A percentile compares a stretch with the other conserved stretches of the same genome.
phyloP scores from a whole-genome alignment of 1,284 basidiomycete species.

The Thelephora terrestris region DNA sequence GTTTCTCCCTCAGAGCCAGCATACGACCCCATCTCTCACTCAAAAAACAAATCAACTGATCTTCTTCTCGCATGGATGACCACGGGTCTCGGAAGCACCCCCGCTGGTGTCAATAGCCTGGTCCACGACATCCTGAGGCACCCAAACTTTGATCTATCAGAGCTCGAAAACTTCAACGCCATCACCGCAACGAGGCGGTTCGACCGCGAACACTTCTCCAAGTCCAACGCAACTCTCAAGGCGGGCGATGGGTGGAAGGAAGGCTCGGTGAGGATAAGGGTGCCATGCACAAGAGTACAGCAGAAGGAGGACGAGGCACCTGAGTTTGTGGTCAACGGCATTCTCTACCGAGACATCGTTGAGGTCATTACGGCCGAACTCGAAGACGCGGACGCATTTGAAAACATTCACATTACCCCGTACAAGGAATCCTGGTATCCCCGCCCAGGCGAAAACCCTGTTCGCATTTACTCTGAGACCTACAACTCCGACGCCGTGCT shows the following conservation, averaged over 20 bases:
- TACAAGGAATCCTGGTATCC: conserved; percentile 7
- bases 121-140: conserved; percentile 8
- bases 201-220: background rate
- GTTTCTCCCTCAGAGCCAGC: too few relatives aligned
- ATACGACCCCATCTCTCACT: too few relatives aligned
- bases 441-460: conserved; percentile 5
- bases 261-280: background rate
- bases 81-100: background rate
- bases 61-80: too few relatives aligned
- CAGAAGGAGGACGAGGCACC: background rate
- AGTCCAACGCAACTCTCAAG: background rate
- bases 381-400: background rate
- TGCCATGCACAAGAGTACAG: background rate
- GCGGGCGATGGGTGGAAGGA: background rate
- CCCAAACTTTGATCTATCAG: conserved; percentile 6
- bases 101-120: conserved; percentile 7
- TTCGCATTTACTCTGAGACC: conserved; percentile 2
- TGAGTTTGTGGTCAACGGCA: background rate
- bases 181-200: background rate
- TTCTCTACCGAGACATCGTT: conserved; percentile 1
- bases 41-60: too few relatives aligned
- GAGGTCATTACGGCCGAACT: conserved; percentile 7
- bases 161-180: conserved; percentile 7
- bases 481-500: conserved; percentile 1
- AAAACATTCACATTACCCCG: conserved; percentile 6